Percentiles rank a stretch among this genome's conserved stretches.
phyloP scores from a whole-genome alignment of 2,329 filamentous ascomycete species.

The Trichoderma cornu-damae region DNA sequence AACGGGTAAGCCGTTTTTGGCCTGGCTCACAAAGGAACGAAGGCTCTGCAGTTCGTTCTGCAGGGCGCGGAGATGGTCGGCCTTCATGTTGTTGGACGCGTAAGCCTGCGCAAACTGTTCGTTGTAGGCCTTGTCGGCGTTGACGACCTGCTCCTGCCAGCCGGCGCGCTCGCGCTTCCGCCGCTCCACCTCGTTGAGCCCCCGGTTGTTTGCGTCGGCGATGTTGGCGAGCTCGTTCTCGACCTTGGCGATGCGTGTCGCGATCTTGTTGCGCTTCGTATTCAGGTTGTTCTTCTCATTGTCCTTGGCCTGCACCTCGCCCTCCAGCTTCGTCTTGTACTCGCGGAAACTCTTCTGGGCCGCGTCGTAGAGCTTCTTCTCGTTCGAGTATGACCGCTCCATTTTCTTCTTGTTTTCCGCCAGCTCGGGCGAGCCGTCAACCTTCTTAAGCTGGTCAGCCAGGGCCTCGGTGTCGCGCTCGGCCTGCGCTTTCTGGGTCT shows the following conservation, averaged over 20 bases:
- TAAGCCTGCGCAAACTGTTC: constrained; percentile 40
- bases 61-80: constrained; percentile 30
- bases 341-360: constrained; percentile 50
- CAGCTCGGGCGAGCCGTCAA: constrained; percentile 61
- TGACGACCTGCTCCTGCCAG: constrained; percentile 44
- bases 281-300: constrained; percentile 59
- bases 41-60: constrained; percentile 33
- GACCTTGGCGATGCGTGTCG: constrained; percentile 64
- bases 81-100: constrained; percentile 28
- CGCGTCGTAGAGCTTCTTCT: constrained; percentile 57
- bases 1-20: constrained; percentile 30
- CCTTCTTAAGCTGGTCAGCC: constrained; percentile 54
- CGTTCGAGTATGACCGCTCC: constrained; percentile 48
- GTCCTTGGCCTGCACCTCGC: constrained; percentile 57
- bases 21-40: constrained; percentile 31
- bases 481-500: constrained; percentile 64
- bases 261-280: constrained; percentile 68
- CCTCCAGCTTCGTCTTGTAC: constrained; percentile 57
- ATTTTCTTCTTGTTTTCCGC: constrained; percentile 50
- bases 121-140: constrained; percentile 43
- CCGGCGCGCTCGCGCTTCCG: constrained; percentile 47
- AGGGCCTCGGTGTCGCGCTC: constrained; percentile 53
- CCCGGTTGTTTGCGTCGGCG: constrained; percentile 61
- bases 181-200: constrained; percentile 58
- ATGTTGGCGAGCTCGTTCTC: constrained; percentile 68